Base-by-base conservation (phyloP, 768 basidiomycete genomes). In the Hericium alpestre region DNA sequence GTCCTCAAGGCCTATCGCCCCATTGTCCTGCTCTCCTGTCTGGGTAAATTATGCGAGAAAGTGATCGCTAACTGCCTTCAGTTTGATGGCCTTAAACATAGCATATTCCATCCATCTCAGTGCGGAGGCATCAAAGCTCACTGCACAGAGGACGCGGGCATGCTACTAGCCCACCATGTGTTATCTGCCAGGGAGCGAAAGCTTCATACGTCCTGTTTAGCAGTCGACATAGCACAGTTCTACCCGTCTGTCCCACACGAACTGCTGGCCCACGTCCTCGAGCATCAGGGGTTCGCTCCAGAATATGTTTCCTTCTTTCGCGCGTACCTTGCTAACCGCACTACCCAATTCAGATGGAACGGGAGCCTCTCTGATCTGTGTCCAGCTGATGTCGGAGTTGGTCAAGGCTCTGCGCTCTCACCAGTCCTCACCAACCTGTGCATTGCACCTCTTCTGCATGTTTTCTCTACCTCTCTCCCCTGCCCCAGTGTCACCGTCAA, bases 11-110 rank as follows among this genome's bases (percentile, higher is more conserved):
- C 66, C 0, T 69, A 66, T 55, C 61, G 65, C 43, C 66, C 61
- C 0, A 68, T 69, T 46, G 61, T 63, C 1, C 64, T 69, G 1
- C 58, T 66, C 16, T 58, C 63, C 51, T 60, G 54, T 38, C 20
- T 69, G 0, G 65, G 63, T 1, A 69, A 68, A 53, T 58, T 64
- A 4, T 38, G 61, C 6, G 65, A 65, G 51, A 65, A 64, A 51
- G 37, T 66, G 12, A 41, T 65, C 9, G 58, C 61, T 3, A 38
- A 55, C 13, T 58, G 23, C 0, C 56, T 67, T n/a, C 60, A 62
- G 49, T 65, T 59, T 48, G 59, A 65, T 3, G 55, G 51, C 20
- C 58, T 61, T 39, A 56, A 50, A 23, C 46, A 49, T 39, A 57
- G 56, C 37, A 41, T 61, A 12, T 38, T 66, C 13, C 64, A 63